These are phyloP conservation scores for Panellus pusillus DNA, from an alignment of 768 basidiomycete genomes.

Conservation along the genomic window DNA sequence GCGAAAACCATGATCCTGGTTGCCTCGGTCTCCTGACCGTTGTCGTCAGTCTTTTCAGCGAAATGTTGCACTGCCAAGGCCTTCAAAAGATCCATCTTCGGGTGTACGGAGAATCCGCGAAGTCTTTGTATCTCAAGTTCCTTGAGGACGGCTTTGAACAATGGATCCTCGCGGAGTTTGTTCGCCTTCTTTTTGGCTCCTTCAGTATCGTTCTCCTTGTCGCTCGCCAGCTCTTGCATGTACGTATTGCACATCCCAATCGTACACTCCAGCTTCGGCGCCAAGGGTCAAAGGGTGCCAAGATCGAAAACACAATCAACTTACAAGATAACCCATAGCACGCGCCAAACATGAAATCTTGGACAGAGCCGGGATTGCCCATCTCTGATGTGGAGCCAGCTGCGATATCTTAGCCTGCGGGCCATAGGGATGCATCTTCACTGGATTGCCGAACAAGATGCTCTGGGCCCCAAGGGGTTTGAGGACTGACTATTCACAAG, in stretches of 20 bases:
- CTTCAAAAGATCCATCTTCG: slow-evolving; percentile 88
- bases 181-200: slow-evolving; percentile 40
- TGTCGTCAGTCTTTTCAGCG: slow-evolving; percentile 47
- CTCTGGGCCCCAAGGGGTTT: slow-evolving; percentile 36
- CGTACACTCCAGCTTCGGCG: slow-evolving; percentile 75
- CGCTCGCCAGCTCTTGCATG: slow-evolving; percentile 48
- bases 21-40: slow-evolving; percentile 42
- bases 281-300: slow-evolving; percentile 3
- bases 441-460: slow-evolving; percentile 57
- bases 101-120: slow-evolving; percentile 67
- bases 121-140: slow-evolving; percentile 64
- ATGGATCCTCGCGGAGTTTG: slow-evolving; percentile 49
- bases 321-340: slow-evolving; percentile 86
- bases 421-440: slow-evolving; percentile 65
- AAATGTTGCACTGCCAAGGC: slow-evolving; percentile 81
- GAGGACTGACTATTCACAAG: slow-evolving; percentile 30
- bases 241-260: slow-evolving; percentile 73
- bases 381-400: slow-evolving; percentile 40
- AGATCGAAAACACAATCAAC: slow-evolving; percentile 23
- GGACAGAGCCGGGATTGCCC: slow-evolving; percentile 52
- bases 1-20: slow-evolving; percentile 95
- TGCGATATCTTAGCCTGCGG: slow-evolving; percentile 45
- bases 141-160: slow-evolving; percentile 63
- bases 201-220: slow-evolving; percentile 35
- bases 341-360: slow-evolving; percentile 64